Evolutionary conservation across 768 basidiomycete species (phyloP).

Genomic region (Hysterangium stoloniferum): DNA sequence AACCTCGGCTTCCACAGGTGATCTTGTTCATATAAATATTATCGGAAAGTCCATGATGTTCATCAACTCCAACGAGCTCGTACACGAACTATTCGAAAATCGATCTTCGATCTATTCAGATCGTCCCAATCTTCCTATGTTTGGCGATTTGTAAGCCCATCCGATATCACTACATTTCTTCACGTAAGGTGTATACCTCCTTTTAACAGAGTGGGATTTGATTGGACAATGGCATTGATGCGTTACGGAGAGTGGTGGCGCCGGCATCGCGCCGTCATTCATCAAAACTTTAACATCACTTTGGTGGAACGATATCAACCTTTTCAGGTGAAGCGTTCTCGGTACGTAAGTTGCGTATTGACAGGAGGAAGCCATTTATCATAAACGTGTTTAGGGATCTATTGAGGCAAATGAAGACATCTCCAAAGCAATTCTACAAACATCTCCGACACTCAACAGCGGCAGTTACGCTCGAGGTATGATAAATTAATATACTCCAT

Average conservation of each 20-base stretch:
- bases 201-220: constrained; percentile 23
- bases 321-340: constrained; percentile 22
- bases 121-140: too few species aligned
- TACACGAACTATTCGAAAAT: constrained; percentile 22
- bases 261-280: constrained; percentile 24
- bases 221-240: constrained; percentile 24
- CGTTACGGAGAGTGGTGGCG: constrained; percentile 26
- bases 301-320: constrained; percentile 22
- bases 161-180: too few species aligned
- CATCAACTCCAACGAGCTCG: constrained; percentile 21
- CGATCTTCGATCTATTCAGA: constrained; percentile 24
- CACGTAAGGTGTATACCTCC: too few species aligned
- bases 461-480: not conserved
- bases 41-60: too few species aligned
- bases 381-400: too few species aligned
- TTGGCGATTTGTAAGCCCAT: too few species aligned
- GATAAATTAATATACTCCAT: not conserved
- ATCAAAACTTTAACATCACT: constrained; percentile 24
- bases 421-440: constrained; percentile 21
- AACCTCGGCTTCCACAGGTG: too few species aligned
- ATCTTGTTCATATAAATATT: constrained; percentile 21
- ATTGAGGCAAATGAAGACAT: constrained; percentile 20
- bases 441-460: constrained; percentile 17
- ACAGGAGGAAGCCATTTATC: too few species aligned
- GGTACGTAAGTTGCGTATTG: not conserved